These are phyloP conservation scores for Trypanosoma avium DNA, from an alignment of 208 protist genomes.

Conservation along the genomic window DNA sequence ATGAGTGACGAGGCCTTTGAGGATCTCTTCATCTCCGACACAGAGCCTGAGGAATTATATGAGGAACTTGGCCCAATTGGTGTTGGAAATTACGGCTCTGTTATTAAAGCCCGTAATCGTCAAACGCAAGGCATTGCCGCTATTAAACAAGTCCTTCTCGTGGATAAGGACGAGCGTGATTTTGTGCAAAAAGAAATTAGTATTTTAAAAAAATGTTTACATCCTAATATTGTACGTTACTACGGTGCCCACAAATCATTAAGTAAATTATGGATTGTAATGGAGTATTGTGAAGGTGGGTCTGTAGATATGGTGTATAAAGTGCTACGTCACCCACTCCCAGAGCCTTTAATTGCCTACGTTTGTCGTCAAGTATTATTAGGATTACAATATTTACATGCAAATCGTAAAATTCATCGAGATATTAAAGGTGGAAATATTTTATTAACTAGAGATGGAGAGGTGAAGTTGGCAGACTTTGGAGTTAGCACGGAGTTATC, in stretches of 20 bases:
- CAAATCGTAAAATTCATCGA: slow-evolving; percentile 87
- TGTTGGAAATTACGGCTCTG: slow-evolving; percentile 96
- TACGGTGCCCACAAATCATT: slow-evolving; percentile 84
- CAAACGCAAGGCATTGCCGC: slow-evolving; percentile 79
- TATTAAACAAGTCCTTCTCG: slow-evolving; percentile 88
- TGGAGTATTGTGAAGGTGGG: slow-evolving; percentile 94
- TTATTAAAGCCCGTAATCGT: slow-evolving; percentile 94
- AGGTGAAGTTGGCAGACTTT: slow-evolving; percentile 94
- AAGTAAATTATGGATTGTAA: slow-evolving; percentile 89
- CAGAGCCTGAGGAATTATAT: slow-evolving; percentile 81
- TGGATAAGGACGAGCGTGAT: slow-evolving; percentile 77
- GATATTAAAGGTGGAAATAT: slow-evolving; percentile 95
- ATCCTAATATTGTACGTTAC: slow-evolving; percentile 91
- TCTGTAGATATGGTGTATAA: slow-evolving; percentile 88
- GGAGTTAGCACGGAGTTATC: slow-evolving; percentile 83
- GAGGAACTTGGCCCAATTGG: slow-evolving; percentile 81
- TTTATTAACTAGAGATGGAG: slow-evolving; percentile 83
- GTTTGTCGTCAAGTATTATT: slow-evolving; percentile 78
- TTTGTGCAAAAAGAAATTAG: slow-evolving; percentile 82
- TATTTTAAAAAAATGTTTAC: slow-evolving; percentile 80
- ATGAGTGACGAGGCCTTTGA: slow-evolving; percentile 34
- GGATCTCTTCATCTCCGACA: slow-evolving; percentile 58
- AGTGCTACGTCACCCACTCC: slow-evolving; percentile 67
- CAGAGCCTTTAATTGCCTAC: slow-evolving; percentile 87
- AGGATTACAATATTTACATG: slow-evolving; percentile 91